phyloP scores from a whole-genome alignment of 2,329 filamentous ascomycete species.

The Sporothrix dimorphospora region DNA sequence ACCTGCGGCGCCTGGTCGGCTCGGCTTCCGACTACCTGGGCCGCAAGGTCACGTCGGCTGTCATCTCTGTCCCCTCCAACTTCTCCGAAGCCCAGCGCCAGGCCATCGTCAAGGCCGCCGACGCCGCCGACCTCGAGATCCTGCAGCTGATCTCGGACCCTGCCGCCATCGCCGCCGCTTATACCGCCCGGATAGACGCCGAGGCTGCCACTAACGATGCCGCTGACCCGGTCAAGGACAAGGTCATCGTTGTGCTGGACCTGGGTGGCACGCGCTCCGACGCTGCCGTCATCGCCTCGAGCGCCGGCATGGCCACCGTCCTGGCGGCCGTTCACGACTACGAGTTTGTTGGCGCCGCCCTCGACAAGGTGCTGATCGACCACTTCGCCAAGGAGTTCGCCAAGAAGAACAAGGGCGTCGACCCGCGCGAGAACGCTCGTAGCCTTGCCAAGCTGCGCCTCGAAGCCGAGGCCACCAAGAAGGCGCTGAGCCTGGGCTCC shows the following conservation, averaged over 20 bases:
- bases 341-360: constrained; percentile 80
- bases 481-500: constrained; percentile 82
- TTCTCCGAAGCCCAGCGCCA: constrained; percentile 85
- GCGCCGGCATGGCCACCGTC: constrained; percentile 95
- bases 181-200: constrained; percentile 81
- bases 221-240: constrained; percentile 75
- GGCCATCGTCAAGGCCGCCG: constrained; percentile 76
- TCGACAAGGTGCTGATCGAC: constrained; percentile 91
- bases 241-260: constrained; percentile 88
- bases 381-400: constrained; percentile 98
- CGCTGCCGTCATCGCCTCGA: constrained; percentile 84
- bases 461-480: constrained; percentile 90
- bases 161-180: constrained; percentile 83
- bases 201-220: constrained; percentile 90
- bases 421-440: constrained; percentile 79
- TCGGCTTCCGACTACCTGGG: constrained; percentile 89
- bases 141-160: constrained; percentile 94
- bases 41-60: constrained; percentile 84
- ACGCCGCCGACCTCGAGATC: constrained; percentile 80
- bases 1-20: constrained; percentile 76
- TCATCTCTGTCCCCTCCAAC: constrained; percentile 92
- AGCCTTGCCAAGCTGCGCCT: constrained; percentile 89
- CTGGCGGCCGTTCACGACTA: constrained; percentile 94
- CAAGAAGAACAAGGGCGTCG: constrained; percentile 86
- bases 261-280: constrained; percentile 92